phyloP scores from a whole-genome alignment of 1,284 basidiomycete genomes.

The Trametes sp. region DNA sequence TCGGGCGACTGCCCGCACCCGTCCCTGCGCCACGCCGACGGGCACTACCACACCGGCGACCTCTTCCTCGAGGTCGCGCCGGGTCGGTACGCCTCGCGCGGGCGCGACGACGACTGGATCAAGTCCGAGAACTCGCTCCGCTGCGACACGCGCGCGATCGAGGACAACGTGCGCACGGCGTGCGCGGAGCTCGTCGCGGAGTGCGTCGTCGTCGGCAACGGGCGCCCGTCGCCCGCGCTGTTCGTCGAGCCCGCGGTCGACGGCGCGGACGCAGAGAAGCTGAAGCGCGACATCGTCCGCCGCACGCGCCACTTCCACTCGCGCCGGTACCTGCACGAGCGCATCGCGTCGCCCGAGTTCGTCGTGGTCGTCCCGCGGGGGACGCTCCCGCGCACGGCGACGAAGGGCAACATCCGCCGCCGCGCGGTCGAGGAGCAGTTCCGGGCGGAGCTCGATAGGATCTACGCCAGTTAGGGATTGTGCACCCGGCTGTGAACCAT shows the following conservation, averaged over 20 bases:
- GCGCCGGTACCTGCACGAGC: slow-evolving; percentile 72
- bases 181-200: slow-evolving; percentile 63
- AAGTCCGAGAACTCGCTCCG: slow-evolving; percentile 77
- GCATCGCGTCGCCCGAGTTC: slow-evolving; percentile 59
- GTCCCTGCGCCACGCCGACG: slow-evolving; percentile 62
- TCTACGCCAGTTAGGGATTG: slow-evolving; percentile 43
- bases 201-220: slow-evolving; percentile 71
- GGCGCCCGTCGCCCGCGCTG: slow-evolving; percentile 69
- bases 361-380: slow-evolving; percentile 65
- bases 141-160: slow-evolving; percentile 78
- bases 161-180: slow-evolving; percentile 67
- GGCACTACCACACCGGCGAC: slow-evolving; percentile 78
- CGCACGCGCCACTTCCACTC: slow-evolving; percentile 68
- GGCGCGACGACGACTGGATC: slow-evolving; percentile 81
- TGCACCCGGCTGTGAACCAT: slow-evolving; percentile 14
- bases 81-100: slow-evolving; percentile 65
- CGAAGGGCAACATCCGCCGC: slow-evolving; percentile 75
- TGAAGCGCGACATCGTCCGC: slow-evolving; percentile 70
- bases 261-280: slow-evolving; percentile 40
- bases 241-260: slow-evolving; percentile 58
- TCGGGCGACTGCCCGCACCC: slow-evolving; percentile 73
- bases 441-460: slow-evolving; percentile 55
- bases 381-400: slow-evolving; percentile 70
- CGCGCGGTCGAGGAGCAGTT: slow-evolving; percentile 67
- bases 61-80: slow-evolving; percentile 67